Base-by-base conservation (phyloP, 2,329 filamentous ascomycete species). In the Cladosporium sphaerospermum region DNA sequence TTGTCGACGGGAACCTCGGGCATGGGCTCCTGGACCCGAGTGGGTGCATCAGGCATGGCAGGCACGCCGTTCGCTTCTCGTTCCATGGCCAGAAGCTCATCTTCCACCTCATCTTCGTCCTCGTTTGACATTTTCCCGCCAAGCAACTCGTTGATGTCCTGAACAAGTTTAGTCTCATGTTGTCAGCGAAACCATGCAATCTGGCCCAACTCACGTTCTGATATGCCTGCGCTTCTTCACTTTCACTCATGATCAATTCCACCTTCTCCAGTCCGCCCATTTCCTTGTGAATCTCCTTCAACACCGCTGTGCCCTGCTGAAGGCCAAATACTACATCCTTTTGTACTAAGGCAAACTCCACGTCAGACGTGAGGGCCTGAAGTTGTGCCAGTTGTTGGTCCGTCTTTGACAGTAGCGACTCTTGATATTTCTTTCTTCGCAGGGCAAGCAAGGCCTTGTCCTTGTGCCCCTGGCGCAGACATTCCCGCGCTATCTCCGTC, bases 71-170 rank as follows among this genome's bases (percentile, higher is more conserved):
- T 69, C 50, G 83, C 69, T 64, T 91, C 83, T 39, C 76, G 77
- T 69, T 91, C 87, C 59, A 99, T 77, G 1, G 84, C 85, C 52
- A 88, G 89, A 49, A 99, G 76, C 73, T 99, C 93, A 65, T 96
- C 91, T 68, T 99, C 93, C 33, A 99, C 93, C 65, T 96, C 93
- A 66, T 97, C 92, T 70, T 99, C 93, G 71, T 99, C 93, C 64
- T 95, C 87, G 65, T 90, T 93, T 11, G 90, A 89, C 75, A 99
- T 91, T 62, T 85, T 83, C 10, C 88, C 88, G 33, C 85, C 88
- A 2, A 99, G 81, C 80, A 96, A 88, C 46, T 95, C 89, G 72
- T 86, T 93, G 62, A 99, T 81, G 75, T 99, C 92, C 88, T 95
- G 64, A 59, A 50, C 61, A 45, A 51, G 40, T 45, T 49, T 32